Evolutionary conservation across 2,329 filamentous ascomycete species (phyloP), one percentile per base, ranked within the genome.

Genomic region (Botrytis aclada): DNA sequence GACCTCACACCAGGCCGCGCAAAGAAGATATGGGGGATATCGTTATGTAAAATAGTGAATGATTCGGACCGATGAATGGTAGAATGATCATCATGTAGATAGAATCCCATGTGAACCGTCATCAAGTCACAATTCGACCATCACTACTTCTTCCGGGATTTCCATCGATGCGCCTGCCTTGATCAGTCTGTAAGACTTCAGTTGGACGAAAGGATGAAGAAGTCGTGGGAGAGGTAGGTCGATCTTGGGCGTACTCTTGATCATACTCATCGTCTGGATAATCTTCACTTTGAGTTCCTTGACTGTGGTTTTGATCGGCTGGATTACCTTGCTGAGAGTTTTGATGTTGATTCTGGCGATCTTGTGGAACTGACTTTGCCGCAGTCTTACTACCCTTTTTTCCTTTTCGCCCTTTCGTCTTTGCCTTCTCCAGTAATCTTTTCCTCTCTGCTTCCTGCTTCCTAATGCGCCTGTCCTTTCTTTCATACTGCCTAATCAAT

Each of bases 401-500:
- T 69, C 90, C 91, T 84, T 97, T 98, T 45, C 94, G 88, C 70
- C 92, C 92, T 84, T 97, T 97, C 84, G 94, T 93, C 84, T 97
- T 97, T 34, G 95, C 94, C 83, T 98, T 97, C 81, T 98, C 95
- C 72, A 97, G 83, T 45, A 97, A 84, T 66, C 95, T 87, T 75
- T 92, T 90, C 79, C 95, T 93, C 82, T 98, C 94, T n/a, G 93
- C 93, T 77, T 95, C 86, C 76, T 95, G 89, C 79, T 93, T 93
- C 66, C 94, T 91, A 80, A 93, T 90, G 74, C 92, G 92, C 51
- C 94, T 90, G 80, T 98, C 96, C 82, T 97, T 98, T 81, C 95
- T 93, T 83, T 99, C 96, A 80, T 98, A 99, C 75, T 94, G 90
- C 58, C 93, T 89, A 75, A 98, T 97, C 71, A 99, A 84, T 67